A percentile compares a stretch with the other conserved stretches of the same genome.
These are phyloP conservation scores for Fusarium foetens DNA, from an alignment of 2,329 filamentous ascomycete genomes.

Conservation along the genomic window DNA sequence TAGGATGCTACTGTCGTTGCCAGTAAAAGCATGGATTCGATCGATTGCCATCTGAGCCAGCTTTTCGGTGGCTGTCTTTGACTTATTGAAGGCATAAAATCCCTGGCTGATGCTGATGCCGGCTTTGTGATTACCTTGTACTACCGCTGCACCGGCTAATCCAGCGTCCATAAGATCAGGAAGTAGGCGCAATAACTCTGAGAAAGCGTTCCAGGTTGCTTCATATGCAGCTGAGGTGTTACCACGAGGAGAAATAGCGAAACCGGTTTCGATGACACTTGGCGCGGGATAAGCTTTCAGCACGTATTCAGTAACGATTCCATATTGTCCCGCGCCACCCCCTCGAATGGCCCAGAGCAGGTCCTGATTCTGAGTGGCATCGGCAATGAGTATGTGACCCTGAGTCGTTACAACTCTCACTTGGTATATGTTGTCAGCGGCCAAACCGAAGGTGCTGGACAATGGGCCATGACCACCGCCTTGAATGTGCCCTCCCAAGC, in stretches of 20 bases:
- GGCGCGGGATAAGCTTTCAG: not conserved
- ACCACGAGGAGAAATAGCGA: not conserved
- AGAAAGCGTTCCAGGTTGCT: not conserved
- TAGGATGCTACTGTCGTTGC: accelerated
- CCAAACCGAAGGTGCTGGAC: not conserved
- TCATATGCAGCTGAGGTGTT: not conserved
- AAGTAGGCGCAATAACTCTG: not conserved
- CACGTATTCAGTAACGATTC: not conserved
- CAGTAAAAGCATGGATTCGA: accelerated
- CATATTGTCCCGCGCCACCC: not conserved
- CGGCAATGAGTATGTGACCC: not conserved
- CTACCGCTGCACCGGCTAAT: not conserved
- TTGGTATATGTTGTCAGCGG: not conserved
- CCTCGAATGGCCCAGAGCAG: not conserved
- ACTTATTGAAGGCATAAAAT: not conserved
- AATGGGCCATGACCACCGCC: not conserved
- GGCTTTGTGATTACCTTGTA: not conserved
- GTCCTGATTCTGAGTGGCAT: not conserved
- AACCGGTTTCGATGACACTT: not conserved
- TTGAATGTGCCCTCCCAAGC: not conserved
- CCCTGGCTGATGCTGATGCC: not conserved
- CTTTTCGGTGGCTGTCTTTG: not conserved
- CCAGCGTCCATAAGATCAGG: not conserved
- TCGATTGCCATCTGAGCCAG: not conserved
- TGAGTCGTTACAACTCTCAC: not conserved